These are phyloP conservation scores for Albizia julibrissin DNA, from an alignment of 306 rosid species.

Conservation along the genomic window DNA sequence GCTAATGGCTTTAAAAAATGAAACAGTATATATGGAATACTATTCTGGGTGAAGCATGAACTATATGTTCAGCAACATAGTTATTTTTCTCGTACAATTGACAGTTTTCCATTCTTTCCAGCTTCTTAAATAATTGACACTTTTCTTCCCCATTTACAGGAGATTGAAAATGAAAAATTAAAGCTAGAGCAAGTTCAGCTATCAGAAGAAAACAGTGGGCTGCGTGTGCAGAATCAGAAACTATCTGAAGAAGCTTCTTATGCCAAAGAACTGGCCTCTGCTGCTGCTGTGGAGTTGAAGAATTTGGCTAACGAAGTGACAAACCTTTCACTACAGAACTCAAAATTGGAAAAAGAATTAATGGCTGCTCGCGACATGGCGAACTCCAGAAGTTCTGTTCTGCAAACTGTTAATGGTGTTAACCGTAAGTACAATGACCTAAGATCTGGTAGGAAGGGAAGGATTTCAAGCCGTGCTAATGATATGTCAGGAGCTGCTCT, in stretches of 20 bases:
- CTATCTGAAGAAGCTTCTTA: conserved; percentile 97
- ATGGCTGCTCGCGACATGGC: conserved; percentile 71
- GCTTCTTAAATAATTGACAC: conserved; percentile 25
- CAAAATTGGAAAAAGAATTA: conserved; percentile 87
- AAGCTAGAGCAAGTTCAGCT: conserved; percentile 83
- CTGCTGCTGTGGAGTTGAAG: conserved; percentile 97
- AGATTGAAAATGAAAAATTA: conserved; percentile 85
- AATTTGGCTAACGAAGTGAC: conserved; percentile 99
- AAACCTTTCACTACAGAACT: conserved; percentile 81
- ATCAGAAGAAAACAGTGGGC: conserved; percentile 93
- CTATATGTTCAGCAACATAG: neutral
- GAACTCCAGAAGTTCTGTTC: conserved; percentile 54
- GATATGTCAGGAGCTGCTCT: conserved; percentile 56
- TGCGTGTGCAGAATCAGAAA: conserved; percentile 92
- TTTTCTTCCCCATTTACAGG: conserved; percentile 50
- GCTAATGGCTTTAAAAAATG: conserved; percentile 3
- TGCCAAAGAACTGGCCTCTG: conserved; percentile 97
- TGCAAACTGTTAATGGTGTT: conserved; percentile 60
- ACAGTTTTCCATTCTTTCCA: neutral
- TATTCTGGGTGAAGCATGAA: conserved; percentile 2
- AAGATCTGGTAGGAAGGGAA: conserved; percentile 84
- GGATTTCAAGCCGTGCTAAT: conserved; percentile 63
- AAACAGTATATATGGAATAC: neutral
- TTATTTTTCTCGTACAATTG: neutral
- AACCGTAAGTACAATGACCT: conserved; percentile 73